Evolutionary conservation across 1,139 yeast genomes (phyloP), one percentile per base, ranked within the genome.

Genomic region (Chernovozyma sophiae-reginae): DNA sequence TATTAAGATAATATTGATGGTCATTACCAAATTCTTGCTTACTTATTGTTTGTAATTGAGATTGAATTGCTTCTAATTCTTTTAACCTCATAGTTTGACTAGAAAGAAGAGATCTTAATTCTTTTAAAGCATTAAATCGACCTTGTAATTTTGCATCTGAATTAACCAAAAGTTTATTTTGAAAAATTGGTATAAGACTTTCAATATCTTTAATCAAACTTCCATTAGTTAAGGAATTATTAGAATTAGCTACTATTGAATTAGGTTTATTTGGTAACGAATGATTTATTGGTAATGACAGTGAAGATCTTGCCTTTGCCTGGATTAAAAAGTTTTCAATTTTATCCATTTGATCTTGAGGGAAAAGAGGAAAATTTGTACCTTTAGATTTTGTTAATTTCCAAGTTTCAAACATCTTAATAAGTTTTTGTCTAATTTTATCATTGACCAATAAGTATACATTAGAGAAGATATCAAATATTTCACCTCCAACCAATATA

Each of bases 351-450:
- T 86, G 85, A 13, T 77, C 82, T 26, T 67, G 67, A 12, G 89
- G 85, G 56, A 92, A 90, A 35, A 92, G 65, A 3, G 94, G 86
- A 35, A 72, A 57, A 16, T 79, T 78, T 8, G 82, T 71, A 7
- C 84, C 73, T 32, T 77, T 75, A 22, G 77, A 73, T 33, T 66
- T 65, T 34, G 68, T 58, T 13, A 54, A 49, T 40, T 85, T 82
- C 99, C 99, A 94, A 12, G 96, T 86, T 53, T 80, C 81, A 61
- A 86, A 90, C 45, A 94, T 64, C 45, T 81, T 82, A 39, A 78
- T 79, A 56, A 94, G 65, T 58, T 83, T 85, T 36, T 74, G 72
- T 45, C 97, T 73, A 14, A 81, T 76, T n/a, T 71, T 62, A 48
- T 87, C 95, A 50, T 80, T 82, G 29, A 86, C 92, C 40, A 83